phyloP scores from a whole-genome alignment of 805 yeast genomes.

The Brettanomyces anomalus region DNA sequence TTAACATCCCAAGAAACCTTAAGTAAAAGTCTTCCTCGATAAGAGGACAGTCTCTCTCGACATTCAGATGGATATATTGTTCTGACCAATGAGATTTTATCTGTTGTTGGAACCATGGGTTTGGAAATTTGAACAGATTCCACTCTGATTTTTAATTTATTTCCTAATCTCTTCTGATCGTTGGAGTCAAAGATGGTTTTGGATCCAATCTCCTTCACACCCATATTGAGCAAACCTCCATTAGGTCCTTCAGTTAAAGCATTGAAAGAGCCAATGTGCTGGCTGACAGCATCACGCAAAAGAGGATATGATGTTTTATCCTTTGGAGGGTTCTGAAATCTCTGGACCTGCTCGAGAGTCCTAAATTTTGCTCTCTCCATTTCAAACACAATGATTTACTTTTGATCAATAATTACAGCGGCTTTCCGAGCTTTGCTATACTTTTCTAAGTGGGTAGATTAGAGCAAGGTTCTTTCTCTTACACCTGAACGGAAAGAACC shows the following conservation, averaged over 20 bases:
- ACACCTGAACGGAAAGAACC: no score
- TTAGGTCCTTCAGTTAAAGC: slow-evolving; percentile 84
- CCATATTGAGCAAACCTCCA: slow-evolving; percentile 79
- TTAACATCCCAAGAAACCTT: slow-evolving; percentile 83
- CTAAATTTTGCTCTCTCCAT: slow-evolving; percentile 50
- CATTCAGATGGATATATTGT: slow-evolving; percentile 78
- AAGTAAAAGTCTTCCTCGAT: slow-evolving; percentile 68
- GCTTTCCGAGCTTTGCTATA: no score
- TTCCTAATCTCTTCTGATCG: slow-evolving; percentile 65
- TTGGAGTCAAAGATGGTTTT: slow-evolving; percentile 78
- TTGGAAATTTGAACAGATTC: slow-evolving; percentile 82
- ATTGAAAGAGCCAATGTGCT: slow-evolving; percentile 94
- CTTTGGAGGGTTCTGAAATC: slow-evolving; percentile 84
- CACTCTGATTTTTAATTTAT: slow-evolving; percentile 75
- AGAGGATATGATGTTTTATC: slow-evolving; percentile 78
- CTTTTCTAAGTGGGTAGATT: no score
- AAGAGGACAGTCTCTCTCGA: slow-evolving; percentile 81
- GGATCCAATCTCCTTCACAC: slow-evolving; percentile 80
- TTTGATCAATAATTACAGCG: no score
- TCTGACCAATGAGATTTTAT: slow-evolving; percentile 69
- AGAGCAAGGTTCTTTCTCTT: no score
- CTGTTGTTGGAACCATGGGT: slow-evolving; percentile 66
- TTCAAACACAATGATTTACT: slow-evolving; percentile 2
- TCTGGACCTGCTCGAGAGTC: slow-evolving; percentile 80
- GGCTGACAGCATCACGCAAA: slow-evolving; percentile 81